These are phyloP conservation scores for Phytophthora pseudosyringae DNA, from an alignment of 352 stramenopile genomes.

Conservation along the genomic window DNA sequence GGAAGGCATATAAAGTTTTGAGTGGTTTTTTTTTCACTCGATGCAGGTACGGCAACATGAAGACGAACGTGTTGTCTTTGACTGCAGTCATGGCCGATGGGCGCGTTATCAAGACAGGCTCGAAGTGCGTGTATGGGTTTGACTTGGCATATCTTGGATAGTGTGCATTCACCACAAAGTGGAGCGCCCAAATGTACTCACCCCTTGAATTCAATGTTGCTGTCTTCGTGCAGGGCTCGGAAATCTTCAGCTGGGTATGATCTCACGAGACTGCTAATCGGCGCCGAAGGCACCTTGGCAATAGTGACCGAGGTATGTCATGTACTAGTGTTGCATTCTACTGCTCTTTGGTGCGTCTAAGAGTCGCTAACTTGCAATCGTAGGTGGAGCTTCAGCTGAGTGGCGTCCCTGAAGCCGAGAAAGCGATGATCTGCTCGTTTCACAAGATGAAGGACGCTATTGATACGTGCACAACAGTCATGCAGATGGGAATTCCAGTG, in stretches of 20 bases:
- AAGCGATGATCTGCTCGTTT: conserved; percentile 94
- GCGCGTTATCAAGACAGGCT: conserved; percentile 85
- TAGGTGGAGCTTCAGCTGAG: conserved; percentile 92
- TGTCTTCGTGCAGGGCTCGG: conserved; percentile 53
- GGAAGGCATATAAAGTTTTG: conserved; percentile 9
- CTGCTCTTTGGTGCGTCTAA: not conserved
- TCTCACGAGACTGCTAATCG: conserved; percentile 92
- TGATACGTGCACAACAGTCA: conserved; percentile 72
- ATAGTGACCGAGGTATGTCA: conserved; percentile 90
- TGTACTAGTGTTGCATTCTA: not conserved
- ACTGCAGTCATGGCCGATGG: conserved; percentile 92
- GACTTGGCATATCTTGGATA: not conserved
- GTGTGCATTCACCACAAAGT: not conserved
- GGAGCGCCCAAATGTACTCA: not conserved
- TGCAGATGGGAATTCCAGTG: conserved; percentile 86
- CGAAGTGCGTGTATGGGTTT: conserved; percentile 47
- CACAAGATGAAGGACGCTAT: conserved; percentile 81
- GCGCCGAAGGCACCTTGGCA: conserved; percentile 94
- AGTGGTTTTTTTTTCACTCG: not conserved
- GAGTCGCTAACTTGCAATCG: not conserved
- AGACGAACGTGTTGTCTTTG: conserved; percentile 93
- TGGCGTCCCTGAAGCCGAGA: conserved; percentile 86
- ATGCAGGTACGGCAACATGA: conserved; percentile 92
- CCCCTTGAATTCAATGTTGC: conserved; percentile 4
- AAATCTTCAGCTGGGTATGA: conserved; percentile 97